Percentiles rank a stretch among this genome's conserved stretches.
Conservation (phyloP, 345 rosid species). For the Citrus trifoliata region DNA sequence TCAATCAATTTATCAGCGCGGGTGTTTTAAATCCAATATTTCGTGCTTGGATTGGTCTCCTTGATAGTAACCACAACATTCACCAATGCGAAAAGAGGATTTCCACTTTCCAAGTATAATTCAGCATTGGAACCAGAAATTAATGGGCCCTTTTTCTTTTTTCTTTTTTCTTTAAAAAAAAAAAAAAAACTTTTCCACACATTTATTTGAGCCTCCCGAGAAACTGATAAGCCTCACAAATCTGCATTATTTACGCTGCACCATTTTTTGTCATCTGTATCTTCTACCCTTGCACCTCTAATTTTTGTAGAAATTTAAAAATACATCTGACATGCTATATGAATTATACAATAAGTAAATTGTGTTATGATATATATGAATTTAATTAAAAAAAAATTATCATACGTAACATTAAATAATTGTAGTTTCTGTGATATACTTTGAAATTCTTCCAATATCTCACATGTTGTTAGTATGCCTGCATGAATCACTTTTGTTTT, state of each 20-base stretch:
- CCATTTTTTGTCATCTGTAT: background rate
- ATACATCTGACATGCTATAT: too few relatives aligned
- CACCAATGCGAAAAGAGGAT: background rate
- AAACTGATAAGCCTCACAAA: background rate
- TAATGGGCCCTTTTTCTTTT: background rate
- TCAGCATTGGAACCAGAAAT: slow-evolving; percentile 1
- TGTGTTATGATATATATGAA: too few relatives aligned
- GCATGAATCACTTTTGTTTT: background rate
- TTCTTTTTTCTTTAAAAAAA: too few relatives aligned
- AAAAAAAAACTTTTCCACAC: background rate
- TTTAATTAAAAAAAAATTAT: too few relatives aligned
- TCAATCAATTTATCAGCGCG: background rate
- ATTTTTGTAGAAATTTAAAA: background rate
- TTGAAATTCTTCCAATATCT: too few relatives aligned
- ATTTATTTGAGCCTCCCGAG: background rate
- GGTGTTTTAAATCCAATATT: background rate
- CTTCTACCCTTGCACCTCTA: background rate
- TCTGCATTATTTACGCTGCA: background rate
- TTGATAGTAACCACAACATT: background rate
- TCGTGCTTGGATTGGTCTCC: background rate
- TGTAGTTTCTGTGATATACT: rapidly evolving
- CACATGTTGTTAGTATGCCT: too few relatives aligned
- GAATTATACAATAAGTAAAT: too few relatives aligned
- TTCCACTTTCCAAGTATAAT: background rate
- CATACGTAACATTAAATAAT: too few relatives aligned